Conservation (phyloP, 495 filamentous ascomycete species). For the Podospora tetraspora region DNA sequence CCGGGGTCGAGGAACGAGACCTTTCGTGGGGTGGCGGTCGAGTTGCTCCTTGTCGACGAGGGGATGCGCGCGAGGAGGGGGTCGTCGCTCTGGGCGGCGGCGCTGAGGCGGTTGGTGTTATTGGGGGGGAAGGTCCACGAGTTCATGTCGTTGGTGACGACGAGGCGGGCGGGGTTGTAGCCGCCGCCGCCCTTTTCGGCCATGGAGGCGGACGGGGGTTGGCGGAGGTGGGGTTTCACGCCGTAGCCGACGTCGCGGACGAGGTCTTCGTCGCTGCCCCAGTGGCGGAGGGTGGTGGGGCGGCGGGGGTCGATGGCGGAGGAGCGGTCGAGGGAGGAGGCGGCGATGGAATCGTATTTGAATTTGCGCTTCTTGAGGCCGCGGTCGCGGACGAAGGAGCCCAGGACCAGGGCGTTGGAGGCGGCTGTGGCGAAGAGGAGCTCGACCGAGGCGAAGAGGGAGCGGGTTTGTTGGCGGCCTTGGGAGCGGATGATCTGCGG, state of each 20-base stretch:
- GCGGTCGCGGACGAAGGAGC: slow-evolving; percentile 73
- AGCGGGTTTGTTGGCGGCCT: slow-evolving; percentile 67
- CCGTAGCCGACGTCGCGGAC: slow-evolving; percentile 66
- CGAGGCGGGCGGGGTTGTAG: slow-evolving; percentile 31
- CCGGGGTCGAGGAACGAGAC: slow-evolving; percentile 71
- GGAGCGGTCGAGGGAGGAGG: slow-evolving; percentile 43
- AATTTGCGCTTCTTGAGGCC: slow-evolving; percentile 76
- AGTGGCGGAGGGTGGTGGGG: slow-evolving; percentile 50
- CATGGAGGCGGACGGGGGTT: slow-evolving; percentile 12
- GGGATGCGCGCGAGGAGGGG: slow-evolving; percentile 23
- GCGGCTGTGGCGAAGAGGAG: slow-evolving; percentile 71
- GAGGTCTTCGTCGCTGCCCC: slow-evolving; percentile 80
- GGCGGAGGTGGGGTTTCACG: slow-evolving; percentile 53
- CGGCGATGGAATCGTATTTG: slow-evolving; percentile 48
- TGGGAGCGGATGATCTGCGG: slow-evolving; percentile 57
- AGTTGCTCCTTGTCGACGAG: slow-evolving; percentile 31
- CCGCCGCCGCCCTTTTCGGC: slow-evolving; percentile 7
- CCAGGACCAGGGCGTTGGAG: slow-evolving; percentile 72
- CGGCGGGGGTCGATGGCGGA: slow-evolving; percentile 37
- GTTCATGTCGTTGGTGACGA: slow-evolving; percentile 31
- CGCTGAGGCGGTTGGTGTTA: slow-evolving; percentile 16
- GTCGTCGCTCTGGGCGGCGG: slow-evolving; percentile 31
- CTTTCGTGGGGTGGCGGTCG: slow-evolving; percentile 39
- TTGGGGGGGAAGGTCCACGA: slow-evolving; percentile 36
- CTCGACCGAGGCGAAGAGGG: slow-evolving; percentile 72